Evolutionary conservation across 2,329 filamentous ascomycete species (phyloP).

Genomic region (Paraphoma sp.): DNA sequence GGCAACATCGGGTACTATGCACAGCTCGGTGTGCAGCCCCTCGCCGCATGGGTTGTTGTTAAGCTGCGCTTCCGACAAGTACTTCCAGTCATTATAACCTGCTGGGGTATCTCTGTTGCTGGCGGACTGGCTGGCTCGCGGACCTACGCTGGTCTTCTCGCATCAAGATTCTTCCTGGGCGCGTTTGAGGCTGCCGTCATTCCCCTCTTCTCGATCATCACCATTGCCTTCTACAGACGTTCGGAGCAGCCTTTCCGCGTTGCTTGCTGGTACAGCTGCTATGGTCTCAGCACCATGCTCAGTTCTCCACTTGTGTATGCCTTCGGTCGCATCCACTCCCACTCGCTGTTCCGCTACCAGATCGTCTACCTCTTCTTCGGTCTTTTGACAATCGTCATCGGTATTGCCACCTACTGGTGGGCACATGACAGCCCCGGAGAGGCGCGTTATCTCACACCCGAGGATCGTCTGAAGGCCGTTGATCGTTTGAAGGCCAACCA

Average conservation of each 20-base stretch:
- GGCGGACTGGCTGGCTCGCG: slow-evolving; percentile 27
- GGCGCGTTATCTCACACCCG: slow-evolving; percentile 65
- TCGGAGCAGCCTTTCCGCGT: slow-evolving; percentile 27
- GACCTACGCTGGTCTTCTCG: slow-evolving; percentile 26
- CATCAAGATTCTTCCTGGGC: slow-evolving; percentile 29
- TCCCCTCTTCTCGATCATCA: slow-evolving; percentile 35
- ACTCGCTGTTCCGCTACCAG: slow-evolving; percentile 67
- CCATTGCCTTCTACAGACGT: slow-evolving; percentile 30
- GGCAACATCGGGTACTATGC: slow-evolving; percentile 58
- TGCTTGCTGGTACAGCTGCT: slow-evolving; percentile 70
- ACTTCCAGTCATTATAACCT: slow-evolving; percentile 41
- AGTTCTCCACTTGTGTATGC: slow-evolving; percentile 68
- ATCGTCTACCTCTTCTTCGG: slow-evolving; percentile 57
- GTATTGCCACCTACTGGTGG: slow-evolving; percentile 50
- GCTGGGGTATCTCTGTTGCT: slow-evolving; percentile 56
- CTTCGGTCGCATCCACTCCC: slow-evolving; percentile 62
- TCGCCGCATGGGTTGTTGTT: slow-evolving; percentile 58
- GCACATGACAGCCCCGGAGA: slow-evolving; percentile 65
- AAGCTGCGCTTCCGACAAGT: slow-evolving; percentile 45
- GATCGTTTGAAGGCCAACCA: slow-evolving; percentile 76
- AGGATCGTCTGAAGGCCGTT: slow-evolving; percentile 71
- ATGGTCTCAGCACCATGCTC: slow-evolving; percentile 65
- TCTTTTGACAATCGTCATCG: slow-evolving; percentile 48
- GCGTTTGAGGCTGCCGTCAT: slow-evolving; percentile 36
- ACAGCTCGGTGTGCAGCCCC: slow-evolving; percentile 60